Percentiles rank a stretch among this genome's conserved stretches.
Conservation (phyloP, 75 land plant species). For the Azolla pinnata region DNA sequence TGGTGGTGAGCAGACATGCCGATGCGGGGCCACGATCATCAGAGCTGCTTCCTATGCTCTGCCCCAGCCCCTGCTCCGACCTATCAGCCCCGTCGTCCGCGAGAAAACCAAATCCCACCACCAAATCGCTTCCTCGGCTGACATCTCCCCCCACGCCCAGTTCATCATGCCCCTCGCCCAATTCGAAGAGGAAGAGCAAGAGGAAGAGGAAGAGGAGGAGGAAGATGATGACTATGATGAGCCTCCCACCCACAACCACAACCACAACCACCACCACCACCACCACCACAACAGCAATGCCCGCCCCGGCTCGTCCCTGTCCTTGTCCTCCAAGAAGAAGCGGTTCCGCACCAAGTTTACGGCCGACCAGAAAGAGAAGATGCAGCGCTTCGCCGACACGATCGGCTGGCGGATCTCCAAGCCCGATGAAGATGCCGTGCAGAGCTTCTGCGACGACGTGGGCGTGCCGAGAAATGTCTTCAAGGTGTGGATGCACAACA, state of each 20-base stretch:
- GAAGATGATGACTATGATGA: conserved; percentile 25
- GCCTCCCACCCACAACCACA: conserved; percentile 5
- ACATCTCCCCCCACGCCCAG: too few species aligned
- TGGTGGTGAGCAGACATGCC: neutral
- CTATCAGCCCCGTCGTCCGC: too few species aligned
- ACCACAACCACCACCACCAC: neutral
- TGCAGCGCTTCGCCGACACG: conserved; percentile 45
- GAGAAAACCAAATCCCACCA: too few species aligned
- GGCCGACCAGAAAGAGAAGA: conserved; percentile 53
- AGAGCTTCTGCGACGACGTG: conserved; percentile 40
- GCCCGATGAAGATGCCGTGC: conserved; percentile 60
- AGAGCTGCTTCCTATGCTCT: too few species aligned
- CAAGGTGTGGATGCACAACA: conserved; percentile 78
- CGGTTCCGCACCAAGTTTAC: conserved; percentile 57
- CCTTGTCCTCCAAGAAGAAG: conserved; percentile 24
- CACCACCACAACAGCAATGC: conserved; percentile 1
- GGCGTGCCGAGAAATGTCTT: conserved; percentile 58
- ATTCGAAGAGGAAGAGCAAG: too few species aligned
- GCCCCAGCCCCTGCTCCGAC: too few species aligned
- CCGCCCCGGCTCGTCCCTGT: conserved; percentile 2
- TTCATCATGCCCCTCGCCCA: too few species aligned
- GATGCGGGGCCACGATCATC: too few species aligned
- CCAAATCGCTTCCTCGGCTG: too few species aligned
- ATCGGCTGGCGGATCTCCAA: conserved; percentile 63
- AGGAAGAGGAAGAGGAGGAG: conserved; percentile 9